Conservation (phyloP, 805 yeast genomes). For the Cyberlindnera mycetangii region DNA sequence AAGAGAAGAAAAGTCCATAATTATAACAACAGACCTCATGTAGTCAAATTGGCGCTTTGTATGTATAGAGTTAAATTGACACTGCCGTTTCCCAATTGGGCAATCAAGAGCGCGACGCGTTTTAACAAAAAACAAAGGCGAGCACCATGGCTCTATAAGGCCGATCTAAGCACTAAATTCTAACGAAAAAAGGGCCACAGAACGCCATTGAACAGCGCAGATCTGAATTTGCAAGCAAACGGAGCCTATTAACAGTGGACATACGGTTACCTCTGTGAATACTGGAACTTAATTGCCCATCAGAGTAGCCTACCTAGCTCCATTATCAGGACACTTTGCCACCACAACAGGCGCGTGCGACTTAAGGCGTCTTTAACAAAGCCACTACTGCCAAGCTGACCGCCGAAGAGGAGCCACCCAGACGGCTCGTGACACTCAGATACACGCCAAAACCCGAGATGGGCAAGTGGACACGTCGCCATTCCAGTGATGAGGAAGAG, state of each 20-base stretch:
- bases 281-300: background rate
- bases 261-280: background rate
- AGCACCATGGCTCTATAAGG: background rate
- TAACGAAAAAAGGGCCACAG: background rate
- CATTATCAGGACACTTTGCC: background rate
- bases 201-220: background rate
- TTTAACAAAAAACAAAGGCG: background rate
- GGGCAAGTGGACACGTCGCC: slow-evolving; percentile 1
- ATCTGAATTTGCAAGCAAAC: background rate
- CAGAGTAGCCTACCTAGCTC: background rate
- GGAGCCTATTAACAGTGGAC: background rate
- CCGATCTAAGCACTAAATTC: background rate
- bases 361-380: background rate
- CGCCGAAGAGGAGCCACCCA: background rate
- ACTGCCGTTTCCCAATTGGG: background rate
- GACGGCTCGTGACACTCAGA: slow-evolving; percentile 1
- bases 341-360: background rate
- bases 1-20: no score
- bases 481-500: slow-evolving; percentile 4
- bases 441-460: background rate
- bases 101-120: slow-evolving; percentile 3
- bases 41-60: no score
- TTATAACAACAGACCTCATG: no score
- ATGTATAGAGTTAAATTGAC: background rate
- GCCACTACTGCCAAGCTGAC: background rate